Evolutionary conservation across 169 alveolate genomes (phyloP).

Genomic region (Eimeria necatrix): DNA sequence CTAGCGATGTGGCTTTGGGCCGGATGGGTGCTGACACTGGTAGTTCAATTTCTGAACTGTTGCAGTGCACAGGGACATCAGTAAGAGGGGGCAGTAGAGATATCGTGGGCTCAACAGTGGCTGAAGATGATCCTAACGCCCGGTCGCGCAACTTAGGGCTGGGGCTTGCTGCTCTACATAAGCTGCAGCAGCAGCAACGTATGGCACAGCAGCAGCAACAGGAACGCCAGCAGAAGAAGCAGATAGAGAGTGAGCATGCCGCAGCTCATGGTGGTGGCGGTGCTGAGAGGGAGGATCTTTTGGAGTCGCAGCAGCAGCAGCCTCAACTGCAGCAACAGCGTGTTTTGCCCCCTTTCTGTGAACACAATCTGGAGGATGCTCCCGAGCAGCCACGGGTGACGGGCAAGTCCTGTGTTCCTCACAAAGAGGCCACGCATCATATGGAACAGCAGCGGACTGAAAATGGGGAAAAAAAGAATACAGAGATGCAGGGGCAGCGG

Average conservation of each 20-base stretch:
- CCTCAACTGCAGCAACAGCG: constrained; percentile 42
- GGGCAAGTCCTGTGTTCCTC: too few relatives aligned
- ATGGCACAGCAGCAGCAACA: constrained; percentile 47
- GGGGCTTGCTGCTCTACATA: constrained; percentile 68
- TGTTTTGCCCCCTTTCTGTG: background rate
- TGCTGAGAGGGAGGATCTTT: background rate
- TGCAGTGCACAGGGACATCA: background rate
- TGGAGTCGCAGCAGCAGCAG: background rate
- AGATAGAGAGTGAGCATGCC: background rate
- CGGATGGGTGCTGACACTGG: background rate
- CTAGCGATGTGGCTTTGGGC: background rate
- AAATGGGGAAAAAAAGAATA: background rate
- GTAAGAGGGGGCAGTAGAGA: background rate
- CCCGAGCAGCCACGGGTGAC: too few relatives aligned
- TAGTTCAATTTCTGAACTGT: background rate
- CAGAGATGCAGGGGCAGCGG: background rate
- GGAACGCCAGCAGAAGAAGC: background rate
- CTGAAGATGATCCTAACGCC: constrained; percentile 38
- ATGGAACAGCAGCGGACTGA: background rate
- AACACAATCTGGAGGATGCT: too few relatives aligned
- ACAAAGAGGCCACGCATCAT: background rate
- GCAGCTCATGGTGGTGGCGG: background rate
- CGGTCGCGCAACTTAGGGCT: constrained; percentile 59
- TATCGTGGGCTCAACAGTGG: background rate
- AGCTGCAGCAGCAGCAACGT: constrained; percentile 52